These are phyloP conservation scores for Fraxinus cuspidata DNA, from an alignment of 257 asterid genomes.

Conservation along the genomic window DNA sequence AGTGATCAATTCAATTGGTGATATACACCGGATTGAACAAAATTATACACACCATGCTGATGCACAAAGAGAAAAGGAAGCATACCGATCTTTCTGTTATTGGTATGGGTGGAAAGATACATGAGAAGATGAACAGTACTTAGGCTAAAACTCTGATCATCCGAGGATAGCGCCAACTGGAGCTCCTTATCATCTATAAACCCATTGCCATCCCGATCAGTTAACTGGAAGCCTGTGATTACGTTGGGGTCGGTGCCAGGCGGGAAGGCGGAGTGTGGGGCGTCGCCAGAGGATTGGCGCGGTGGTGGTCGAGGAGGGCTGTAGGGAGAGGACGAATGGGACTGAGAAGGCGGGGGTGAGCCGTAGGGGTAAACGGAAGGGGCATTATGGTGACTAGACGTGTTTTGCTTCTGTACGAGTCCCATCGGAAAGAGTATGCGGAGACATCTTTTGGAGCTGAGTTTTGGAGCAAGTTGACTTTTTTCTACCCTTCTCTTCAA, in stretches of 20 bases:
- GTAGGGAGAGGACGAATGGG: slow-evolving; percentile 27
- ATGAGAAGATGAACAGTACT: slow-evolving; percentile 92
- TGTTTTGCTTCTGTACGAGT: no score
- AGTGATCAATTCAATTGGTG: no score
- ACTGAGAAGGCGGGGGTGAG: slow-evolving; percentile 33
- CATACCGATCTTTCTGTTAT: slow-evolving; percentile 72
- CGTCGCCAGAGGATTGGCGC: no score
- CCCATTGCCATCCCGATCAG: slow-evolving; percentile 96
- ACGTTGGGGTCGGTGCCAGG: slow-evolving; percentile 94
- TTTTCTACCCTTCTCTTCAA: no score
- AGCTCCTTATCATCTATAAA: slow-evolving; percentile 91
- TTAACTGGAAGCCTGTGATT: slow-evolving; percentile 69
- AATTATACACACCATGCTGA: no score
- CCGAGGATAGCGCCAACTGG: slow-evolving; percentile 69
- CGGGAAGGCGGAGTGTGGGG: slow-evolving; percentile 59
- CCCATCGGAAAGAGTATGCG: no score
- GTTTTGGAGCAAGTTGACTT: no score
- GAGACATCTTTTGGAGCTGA: no score
- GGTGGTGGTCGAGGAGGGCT: slow-evolving; percentile 11
- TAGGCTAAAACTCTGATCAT: slow-evolving; percentile 74
- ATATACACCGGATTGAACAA: no score
- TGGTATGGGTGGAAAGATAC: slow-evolving; percentile 80
- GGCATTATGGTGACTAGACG: slow-evolving; percentile 61
- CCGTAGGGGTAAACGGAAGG: slow-evolving; percentile 57
- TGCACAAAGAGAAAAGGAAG: no score